A percentile compares a stretch with the other conserved stretches of the same genome.
phyloP scores from a whole-genome alignment of 1,284 basidiomycete genomes.

The Papiliotrema flavescens region DNA sequence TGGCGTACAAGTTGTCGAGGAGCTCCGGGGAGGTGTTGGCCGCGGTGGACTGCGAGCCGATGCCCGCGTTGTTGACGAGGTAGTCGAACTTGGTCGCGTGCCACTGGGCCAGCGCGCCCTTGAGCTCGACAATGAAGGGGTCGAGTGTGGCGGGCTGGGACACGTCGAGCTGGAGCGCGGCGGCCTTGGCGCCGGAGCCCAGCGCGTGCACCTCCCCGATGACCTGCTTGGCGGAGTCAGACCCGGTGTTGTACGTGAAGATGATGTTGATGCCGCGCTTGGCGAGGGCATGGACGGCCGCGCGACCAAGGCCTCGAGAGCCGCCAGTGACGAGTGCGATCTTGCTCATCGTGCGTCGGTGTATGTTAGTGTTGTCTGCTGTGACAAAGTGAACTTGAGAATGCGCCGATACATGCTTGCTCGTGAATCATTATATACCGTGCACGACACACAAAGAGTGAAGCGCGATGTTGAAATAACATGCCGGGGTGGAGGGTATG shows the following conservation, averaged over 20 bases:
- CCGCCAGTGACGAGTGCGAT: slow-evolving; percentile 6
- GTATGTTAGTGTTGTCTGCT: not conserved
- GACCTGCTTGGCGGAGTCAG: not conserved
- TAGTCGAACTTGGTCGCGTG: not conserved
- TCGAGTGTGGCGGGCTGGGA: slow-evolving; percentile 2
- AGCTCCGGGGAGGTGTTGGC: not conserved
- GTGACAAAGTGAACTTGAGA: too few species aligned
- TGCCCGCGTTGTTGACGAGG: slow-evolving; percentile 5
- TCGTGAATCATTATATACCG: too few species aligned
- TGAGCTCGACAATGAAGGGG: not conserved
- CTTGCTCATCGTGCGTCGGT: not conserved
- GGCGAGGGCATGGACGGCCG: slow-evolving; percentile 7
- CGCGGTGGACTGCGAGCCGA: not conserved
- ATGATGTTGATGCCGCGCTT: slow-evolving; percentile 1
- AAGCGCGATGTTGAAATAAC: too few species aligned
- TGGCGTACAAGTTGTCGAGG: slow-evolving; percentile 1
- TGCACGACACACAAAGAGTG: too few species aligned
- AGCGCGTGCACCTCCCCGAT: slow-evolving; percentile 1
- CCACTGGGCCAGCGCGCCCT: not conserved
- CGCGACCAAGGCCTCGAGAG: slow-evolving; percentile 2
- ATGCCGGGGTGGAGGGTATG: too few species aligned
- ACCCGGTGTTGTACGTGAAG: slow-evolving; percentile 6
- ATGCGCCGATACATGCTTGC: too few species aligned
- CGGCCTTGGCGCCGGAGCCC: not conserved
- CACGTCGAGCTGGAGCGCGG: slow-evolving; percentile 7